A percentile compares a stretch with the other conserved stretches of the same genome.
phyloP scores from a whole-genome alignment of 192 early-diverging fungal species.

The Umbelopsis isabellina region DNA sequence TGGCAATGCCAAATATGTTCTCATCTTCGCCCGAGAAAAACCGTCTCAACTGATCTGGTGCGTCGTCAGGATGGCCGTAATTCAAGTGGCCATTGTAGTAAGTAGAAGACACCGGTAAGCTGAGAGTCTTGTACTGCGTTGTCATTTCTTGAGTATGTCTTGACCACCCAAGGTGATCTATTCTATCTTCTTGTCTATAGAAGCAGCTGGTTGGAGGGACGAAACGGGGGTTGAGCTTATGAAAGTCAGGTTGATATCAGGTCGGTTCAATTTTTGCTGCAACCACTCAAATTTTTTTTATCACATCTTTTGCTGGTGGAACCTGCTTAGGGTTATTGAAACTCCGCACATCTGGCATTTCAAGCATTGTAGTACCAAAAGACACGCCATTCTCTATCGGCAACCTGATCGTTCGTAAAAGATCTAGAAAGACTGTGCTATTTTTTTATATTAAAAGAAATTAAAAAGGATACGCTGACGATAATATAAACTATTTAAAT shows the following conservation, averaged over 20 bases:
- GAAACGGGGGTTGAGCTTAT: not conserved
- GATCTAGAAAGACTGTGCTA: no score
- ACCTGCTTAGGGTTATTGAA: no score
- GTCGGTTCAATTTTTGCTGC: not conserved
- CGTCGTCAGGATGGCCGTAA: not conserved
- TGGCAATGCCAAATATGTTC: constrained; percentile 35
- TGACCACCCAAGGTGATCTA: constrained; percentile 9
- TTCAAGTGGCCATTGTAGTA: constrained; percentile 11
- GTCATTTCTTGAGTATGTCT: not conserved
- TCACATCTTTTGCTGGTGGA: not conserved
- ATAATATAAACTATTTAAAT: no score
- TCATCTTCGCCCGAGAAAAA: constrained; percentile 34
- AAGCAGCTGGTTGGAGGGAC: not conserved
- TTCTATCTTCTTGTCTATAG: not conserved
- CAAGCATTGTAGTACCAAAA: no score
- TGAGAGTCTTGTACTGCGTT: constrained; percentile 21
- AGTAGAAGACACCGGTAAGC: constrained; percentile 19
- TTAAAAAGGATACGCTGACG: no score
- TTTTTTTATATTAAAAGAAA: no score
- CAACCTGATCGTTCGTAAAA: no score
- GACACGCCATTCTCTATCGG: no score
- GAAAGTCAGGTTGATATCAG: no score
- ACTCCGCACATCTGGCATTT: not conserved
- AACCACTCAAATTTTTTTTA: constrained; percentile 10
- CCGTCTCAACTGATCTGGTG: constrained; percentile 17